These are phyloP conservation scores for Mycotypha africana DNA, from an alignment of 371 early-diverging fungal genomes.

Conservation along the genomic window DNA sequence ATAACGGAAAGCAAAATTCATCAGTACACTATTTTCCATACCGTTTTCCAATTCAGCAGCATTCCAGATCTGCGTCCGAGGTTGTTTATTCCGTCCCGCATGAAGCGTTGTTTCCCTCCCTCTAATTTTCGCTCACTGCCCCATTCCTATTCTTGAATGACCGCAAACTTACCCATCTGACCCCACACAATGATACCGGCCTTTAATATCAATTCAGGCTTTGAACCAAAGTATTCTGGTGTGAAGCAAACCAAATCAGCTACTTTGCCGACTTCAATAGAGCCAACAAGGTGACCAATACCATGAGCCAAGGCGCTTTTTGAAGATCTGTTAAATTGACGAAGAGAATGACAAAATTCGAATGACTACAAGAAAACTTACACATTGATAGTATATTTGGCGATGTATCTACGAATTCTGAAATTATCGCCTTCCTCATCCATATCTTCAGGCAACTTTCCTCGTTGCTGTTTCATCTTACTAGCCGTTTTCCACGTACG, in stretches of 20 bases:
- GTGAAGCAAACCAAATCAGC: slow-evolving; percentile 88
- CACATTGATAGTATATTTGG: slow-evolving; percentile 96
- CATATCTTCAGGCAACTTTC: slow-evolving; percentile 52
- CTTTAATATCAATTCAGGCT: slow-evolving; percentile 83
- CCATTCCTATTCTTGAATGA: no score
- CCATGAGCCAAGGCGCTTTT: slow-evolving; percentile 79
- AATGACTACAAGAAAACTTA: slow-evolving; percentile 4
- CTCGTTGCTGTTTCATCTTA: slow-evolving; percentile 86
- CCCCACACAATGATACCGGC: slow-evolving; percentile 81
- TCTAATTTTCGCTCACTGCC: no score
- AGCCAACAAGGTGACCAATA: slow-evolving; percentile 79
- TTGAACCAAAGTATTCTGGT: slow-evolving; percentile 85
- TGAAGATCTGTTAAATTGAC: no score
- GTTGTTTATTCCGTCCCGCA: no score
- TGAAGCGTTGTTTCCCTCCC: no score
- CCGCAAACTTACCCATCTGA: slow-evolving; percentile 63
- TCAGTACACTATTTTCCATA: no score
- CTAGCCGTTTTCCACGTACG: slow-evolving; percentile 94
- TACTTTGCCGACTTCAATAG: slow-evolving; percentile 87
- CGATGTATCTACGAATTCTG: slow-evolving; percentile 81
- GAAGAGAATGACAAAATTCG: no score
- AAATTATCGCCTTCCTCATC: slow-evolving; percentile 61
- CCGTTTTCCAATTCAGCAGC: no score
- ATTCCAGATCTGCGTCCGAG: no score
- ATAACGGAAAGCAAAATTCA: no score